phyloP scores from a whole-genome alignment of 371 early-diverging fungal species.

The Chytridium lagenaria region DNA sequence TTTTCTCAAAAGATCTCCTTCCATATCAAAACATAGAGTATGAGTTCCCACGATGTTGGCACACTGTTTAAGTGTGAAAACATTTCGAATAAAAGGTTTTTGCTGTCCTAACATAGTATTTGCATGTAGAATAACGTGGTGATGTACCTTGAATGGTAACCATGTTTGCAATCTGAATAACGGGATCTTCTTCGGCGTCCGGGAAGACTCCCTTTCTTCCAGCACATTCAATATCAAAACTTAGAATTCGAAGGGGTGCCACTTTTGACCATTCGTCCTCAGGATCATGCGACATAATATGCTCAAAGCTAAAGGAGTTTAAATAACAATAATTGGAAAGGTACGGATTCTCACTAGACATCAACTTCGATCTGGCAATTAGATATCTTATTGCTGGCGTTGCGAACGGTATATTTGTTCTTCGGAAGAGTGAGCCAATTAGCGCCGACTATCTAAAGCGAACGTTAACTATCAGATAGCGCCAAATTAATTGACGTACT shows the following conservation, averaged over 20 bases:
- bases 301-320: conserved; percentile 65
- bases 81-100: conserved; percentile 87
- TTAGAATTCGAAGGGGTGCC: conserved; percentile 96
- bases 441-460: conserved; percentile 79
- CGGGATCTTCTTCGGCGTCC: conserved; percentile 90
- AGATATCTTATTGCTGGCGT: conserved; percentile 54
- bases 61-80: conserved; percentile 91
- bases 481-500: conserved; percentile 40
- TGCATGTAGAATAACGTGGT: conserved; percentile 31
- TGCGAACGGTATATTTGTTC: conserved; percentile 60
- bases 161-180: conserved; percentile 99
- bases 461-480: too few relatives aligned
- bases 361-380: conserved; percentile 87
- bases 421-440: conserved; percentile 93
- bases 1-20: conserved; percentile 80
- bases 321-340: too few relatives aligned
- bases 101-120: conserved; percentile 63
- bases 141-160: conserved; percentile 81
- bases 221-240: conserved; percentile 99
- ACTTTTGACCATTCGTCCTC: conserved; percentile 92
- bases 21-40: conserved; percentile 82
- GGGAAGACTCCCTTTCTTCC: conserved; percentile 98
- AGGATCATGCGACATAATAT: conserved; percentile 85
- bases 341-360: conserved; percentile 60
- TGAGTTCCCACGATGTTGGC: conserved; percentile 95